These are phyloP conservation scores for Rhodotorula kratochvilovae DNA, from an alignment of 768 basidiomycete genomes.

Conservation along the genomic window DNA sequence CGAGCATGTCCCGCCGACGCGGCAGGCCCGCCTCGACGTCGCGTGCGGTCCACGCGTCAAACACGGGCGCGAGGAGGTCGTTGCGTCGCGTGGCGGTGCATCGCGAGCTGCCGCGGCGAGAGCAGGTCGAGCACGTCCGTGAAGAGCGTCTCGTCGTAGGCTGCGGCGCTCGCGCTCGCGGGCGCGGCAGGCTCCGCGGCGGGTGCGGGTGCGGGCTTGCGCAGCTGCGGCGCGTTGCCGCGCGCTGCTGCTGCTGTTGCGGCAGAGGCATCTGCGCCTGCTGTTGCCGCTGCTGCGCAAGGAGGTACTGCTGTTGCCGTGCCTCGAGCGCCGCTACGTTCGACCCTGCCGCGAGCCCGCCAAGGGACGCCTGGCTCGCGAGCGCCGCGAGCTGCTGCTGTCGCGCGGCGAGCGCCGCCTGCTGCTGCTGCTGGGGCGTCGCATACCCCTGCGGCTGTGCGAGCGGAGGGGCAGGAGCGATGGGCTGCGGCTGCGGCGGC, in stretches of 20 bases:
- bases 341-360: not conserved
- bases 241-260: not conserved
- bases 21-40: slow-evolving; percentile 9
- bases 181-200: not conserved
- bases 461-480: too few species aligned
- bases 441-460: too few species aligned
- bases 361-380: not conserved
- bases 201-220: not conserved
- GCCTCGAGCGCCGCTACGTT: slow-evolving; percentile 1
- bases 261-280: not conserved
- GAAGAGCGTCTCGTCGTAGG: not conserved
- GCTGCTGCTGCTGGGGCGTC: not conserved
- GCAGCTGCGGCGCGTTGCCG: not conserved
- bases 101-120: slow-evolving; percentile 24
- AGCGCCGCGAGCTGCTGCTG: slow-evolving; percentile 21
- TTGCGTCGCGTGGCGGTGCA: slow-evolving; percentile 21
- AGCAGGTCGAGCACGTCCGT: slow-evolving; percentile 33
- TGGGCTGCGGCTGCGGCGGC: too few species aligned
- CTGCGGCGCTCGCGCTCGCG: not conserved
- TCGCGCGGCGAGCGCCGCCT: not conserved
- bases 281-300: slow-evolving; percentile 24
- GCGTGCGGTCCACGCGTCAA: slow-evolving; percentile 1
- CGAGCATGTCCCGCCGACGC: slow-evolving; percentile 12
- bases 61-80: slow-evolving; percentile 15
- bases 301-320: slow-evolving; percentile 10